Evolutionary conservation across 2,329 filamentous ascomycete species (phyloP).

Genomic region (Lasiodiplodia hormozganensis): DNA sequence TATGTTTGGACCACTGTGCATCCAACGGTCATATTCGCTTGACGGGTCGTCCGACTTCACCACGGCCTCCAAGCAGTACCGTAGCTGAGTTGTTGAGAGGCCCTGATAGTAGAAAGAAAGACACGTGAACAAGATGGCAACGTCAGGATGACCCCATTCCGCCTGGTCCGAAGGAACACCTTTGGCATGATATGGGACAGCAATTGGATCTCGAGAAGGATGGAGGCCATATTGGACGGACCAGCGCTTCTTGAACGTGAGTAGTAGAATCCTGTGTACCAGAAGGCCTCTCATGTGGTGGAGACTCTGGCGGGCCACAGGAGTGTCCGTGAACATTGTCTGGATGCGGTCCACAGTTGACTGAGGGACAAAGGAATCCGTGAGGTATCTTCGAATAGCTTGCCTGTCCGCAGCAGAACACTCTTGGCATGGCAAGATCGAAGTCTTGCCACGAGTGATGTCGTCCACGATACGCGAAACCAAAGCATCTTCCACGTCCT

Average conservation of each 20-base stretch:
- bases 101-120: slow-evolving; percentile 70
- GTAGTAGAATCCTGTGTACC: slow-evolving; percentile 64
- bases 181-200: slow-evolving; percentile 63
- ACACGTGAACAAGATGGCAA: slow-evolving; percentile 44
- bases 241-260: slow-evolving; percentile 68
- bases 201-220: slow-evolving; percentile 61
- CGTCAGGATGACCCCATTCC: slow-evolving; percentile 74
- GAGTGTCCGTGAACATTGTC: slow-evolving; percentile 43
- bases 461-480: slow-evolving; percentile 39
- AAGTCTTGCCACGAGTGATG: slow-evolving; percentile 41
- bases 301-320: slow-evolving; percentile 53
- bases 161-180: slow-evolving; percentile 61
- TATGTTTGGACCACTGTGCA: slow-evolving; percentile 51
- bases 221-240: slow-evolving; percentile 66
- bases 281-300: slow-evolving; percentile 70
- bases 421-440: slow-evolving; percentile 38
- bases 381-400: slow-evolving; percentile 45
- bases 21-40: slow-evolving; percentile 64
- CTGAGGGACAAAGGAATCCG: slow-evolving; percentile 33
- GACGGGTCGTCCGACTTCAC: slow-evolving; percentile 64
- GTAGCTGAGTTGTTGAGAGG: slow-evolving; percentile 57
- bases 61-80: slow-evolving; percentile 59
- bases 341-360: slow-evolving; percentile 35
- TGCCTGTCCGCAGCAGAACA: slow-evolving; percentile 37
- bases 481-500: slow-evolving; percentile 44